Evolutionary conservation across 2,329 filamentous ascomycete species (phyloP).

Genomic region (Nannizziopsis barbatae): DNA sequence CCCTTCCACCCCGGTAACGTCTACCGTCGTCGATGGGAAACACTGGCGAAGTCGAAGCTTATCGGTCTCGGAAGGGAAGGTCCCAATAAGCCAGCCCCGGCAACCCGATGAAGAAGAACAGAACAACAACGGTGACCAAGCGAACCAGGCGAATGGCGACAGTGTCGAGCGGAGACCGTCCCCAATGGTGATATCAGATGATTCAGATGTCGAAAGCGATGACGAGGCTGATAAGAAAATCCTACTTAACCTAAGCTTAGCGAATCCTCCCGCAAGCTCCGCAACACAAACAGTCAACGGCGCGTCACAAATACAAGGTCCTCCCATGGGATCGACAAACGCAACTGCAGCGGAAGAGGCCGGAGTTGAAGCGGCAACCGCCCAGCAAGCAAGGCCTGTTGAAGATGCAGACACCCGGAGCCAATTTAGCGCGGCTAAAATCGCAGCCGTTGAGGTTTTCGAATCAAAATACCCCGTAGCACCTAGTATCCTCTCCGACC

Average conservation of each 20-base stretch:
- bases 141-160: neutral
- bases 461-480: conserved; percentile 26
- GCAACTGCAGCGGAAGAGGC: neutral
- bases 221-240: conserved; percentile 34
- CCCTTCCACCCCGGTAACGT: conserved; percentile 7
- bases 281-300: no score
- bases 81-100: neutral
- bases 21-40: conserved; percentile 29
- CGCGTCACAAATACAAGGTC: no score
- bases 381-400: neutral
- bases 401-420: neutral
- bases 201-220: conserved; percentile 20
- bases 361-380: neutral
- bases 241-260: conserved; percentile 29
- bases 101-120: neutral
- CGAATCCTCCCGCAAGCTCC: neutral
- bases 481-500: conserved; percentile 29
- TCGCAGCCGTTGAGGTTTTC: conserved; percentile 26
- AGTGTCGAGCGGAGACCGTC: conserved; percentile 10
- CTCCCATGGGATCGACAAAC: no score
- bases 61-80: conserved; percentile 21
- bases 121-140: neutral
- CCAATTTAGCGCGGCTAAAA: conserved; percentile 21
- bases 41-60: conserved; percentile 31
- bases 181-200: conserved; percentile 21